Evolutionary conservation across 2,329 filamentous ascomycete species (phyloP).

Genomic region (Neofusicoccum kwambonambiense): DNA sequence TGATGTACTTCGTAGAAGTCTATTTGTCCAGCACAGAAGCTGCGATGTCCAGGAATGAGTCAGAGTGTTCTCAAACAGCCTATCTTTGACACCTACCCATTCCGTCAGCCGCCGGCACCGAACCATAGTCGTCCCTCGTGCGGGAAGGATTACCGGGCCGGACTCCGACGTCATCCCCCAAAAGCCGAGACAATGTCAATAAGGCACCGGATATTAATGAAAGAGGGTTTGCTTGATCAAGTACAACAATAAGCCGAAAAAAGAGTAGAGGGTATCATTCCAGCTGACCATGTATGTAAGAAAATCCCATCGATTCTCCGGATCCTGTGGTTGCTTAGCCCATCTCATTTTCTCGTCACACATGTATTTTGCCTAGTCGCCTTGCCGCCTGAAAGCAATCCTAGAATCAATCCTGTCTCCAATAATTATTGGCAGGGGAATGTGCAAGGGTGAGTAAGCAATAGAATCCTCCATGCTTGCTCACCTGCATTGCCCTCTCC

Average conservation of each 20-base stretch:
- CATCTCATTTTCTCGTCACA: neutral
- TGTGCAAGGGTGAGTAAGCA: conserved; percentile 1
- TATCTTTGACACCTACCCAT: too few species aligned
- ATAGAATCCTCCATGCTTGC: neutral
- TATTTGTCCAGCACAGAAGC: too few species aligned
- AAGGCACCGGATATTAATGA: too few species aligned
- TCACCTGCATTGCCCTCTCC: neutral
- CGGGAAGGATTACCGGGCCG: too few species aligned
- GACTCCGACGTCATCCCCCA: too few species aligned
- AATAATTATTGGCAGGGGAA: neutral
- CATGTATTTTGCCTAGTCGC: neutral
- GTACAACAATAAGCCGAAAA: neutral
- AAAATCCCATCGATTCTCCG: neutral
- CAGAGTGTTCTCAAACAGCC: too few species aligned
- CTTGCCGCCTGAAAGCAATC: neutral
- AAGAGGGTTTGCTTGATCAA: too few species aligned
- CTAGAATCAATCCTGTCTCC: neutral
- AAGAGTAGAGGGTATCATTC: conserved; percentile 3
- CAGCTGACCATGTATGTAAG: neutral
- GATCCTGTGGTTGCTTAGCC: neutral
- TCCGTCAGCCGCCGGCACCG: too few species aligned
- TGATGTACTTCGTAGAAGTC: too few species aligned
- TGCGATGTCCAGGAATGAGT: too few species aligned
- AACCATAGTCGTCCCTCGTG: too few species aligned
- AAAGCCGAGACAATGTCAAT: too few species aligned